Evolutionary conservation across 176 grass and related monocot genomes (phyloP).

Genomic region (Thinopyrum elongatum): DNA sequence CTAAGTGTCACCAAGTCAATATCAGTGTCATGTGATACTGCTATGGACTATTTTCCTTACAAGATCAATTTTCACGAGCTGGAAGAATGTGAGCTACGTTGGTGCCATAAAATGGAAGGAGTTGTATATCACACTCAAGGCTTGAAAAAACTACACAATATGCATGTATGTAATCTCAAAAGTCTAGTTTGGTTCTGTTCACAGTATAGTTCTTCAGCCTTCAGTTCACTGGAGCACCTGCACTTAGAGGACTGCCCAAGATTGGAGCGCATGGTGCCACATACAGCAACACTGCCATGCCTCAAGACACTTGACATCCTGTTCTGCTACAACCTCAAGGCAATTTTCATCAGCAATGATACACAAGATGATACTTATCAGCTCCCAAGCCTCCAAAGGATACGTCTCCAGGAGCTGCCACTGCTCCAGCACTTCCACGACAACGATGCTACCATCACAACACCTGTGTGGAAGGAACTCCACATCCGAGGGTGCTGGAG

Average conservation of each 20-base stretch:
- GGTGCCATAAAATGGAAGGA: background rate
- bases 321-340: constrained; percentile 30
- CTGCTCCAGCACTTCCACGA: background rate
- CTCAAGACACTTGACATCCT: constrained; percentile 15
- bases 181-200: background rate
- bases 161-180: background rate
- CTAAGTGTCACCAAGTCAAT: background rate
- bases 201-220: background rate
- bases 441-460: background rate
- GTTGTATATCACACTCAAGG: background rate
- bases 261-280: background rate
- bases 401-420: background rate
- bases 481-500: constrained; percentile 10
- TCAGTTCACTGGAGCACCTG: background rate
- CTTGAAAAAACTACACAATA: background rate
- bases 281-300: accelerated
- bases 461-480: background rate
- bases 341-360: background rate
- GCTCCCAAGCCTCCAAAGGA: background rate
- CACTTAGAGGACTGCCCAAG: constrained; percentile 31
- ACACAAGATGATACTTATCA: accelerated
- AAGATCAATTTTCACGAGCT: background rate
- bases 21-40: background rate
- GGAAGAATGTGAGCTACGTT: background rate
- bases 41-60: accelerated